Evolutionary conservation across 2,329 filamentous ascomycete species (phyloP).

Genomic region (Neopestalotiopsis clavispora): DNA sequence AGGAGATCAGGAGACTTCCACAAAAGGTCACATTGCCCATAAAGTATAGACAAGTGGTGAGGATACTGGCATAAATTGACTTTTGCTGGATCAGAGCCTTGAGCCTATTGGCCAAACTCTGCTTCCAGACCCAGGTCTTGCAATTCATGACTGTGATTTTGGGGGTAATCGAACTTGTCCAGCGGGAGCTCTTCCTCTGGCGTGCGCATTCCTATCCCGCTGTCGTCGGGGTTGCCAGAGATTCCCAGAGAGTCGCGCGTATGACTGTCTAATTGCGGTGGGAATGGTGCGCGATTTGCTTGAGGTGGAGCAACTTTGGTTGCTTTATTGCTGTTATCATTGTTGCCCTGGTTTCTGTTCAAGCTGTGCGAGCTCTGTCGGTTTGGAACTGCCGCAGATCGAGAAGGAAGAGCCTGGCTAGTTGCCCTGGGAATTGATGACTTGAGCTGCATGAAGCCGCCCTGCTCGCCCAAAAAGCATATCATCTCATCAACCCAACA

Average conservation of each 20-base stretch:
- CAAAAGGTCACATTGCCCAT: not conserved
- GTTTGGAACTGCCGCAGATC: slow-evolving; percentile 40
- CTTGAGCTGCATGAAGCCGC: slow-evolving; percentile 78
- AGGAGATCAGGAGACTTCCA: not conserved
- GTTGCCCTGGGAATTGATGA: slow-evolving; percentile 39
- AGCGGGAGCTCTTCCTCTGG: slow-evolving; percentile 68
- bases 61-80: not conserved
- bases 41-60: slow-evolving; percentile 4
- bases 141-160: slow-evolving; percentile 40
- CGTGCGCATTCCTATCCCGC: slow-evolving; percentile 74
- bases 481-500: slow-evolving; percentile 97
- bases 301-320: slow-evolving; percentile 53
- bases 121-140: slow-evolving; percentile 29
- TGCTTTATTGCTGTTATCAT: slow-evolving; percentile 37
- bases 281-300: slow-evolving; percentile 56
- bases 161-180: slow-evolving; percentile 60
- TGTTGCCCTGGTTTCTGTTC: slow-evolving; percentile 50
- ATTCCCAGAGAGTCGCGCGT: slow-evolving; percentile 51
- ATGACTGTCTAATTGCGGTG: slow-evolving; percentile 44
- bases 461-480: slow-evolving; percentile 85
- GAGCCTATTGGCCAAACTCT: slow-evolving; percentile 11
- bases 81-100: not conserved
- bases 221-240: slow-evolving; percentile 67
- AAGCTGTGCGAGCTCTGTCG: slow-evolving; percentile 46
- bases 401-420: slow-evolving; percentile 30